These are phyloP conservation scores for Nitzschia palea DNA, from an alignment of 108 stramenopile species.

Conservation along the genomic window DNA sequence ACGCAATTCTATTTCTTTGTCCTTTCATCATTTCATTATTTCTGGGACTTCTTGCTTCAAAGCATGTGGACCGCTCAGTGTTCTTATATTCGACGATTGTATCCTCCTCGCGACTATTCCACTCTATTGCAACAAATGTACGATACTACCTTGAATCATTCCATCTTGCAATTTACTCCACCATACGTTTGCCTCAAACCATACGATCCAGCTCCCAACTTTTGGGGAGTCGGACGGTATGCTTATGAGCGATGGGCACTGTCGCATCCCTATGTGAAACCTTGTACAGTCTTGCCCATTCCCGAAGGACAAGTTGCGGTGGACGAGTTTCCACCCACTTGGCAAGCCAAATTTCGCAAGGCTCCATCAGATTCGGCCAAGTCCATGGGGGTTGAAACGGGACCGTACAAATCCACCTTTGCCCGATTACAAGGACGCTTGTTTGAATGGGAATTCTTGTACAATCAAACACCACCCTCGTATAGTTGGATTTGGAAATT, in stretches of 20 bases:
- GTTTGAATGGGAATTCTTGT: conserved; percentile 28
- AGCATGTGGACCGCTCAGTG: conserved; percentile 32
- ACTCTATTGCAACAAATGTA: conserved; percentile 18
- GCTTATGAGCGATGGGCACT: conserved; percentile 24
- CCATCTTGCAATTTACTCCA: background rate
- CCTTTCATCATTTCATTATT: background rate
- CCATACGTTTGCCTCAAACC: conserved; percentile 14
- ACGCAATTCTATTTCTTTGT: conserved; percentile 4
- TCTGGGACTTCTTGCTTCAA: too few relatives aligned
- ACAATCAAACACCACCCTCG: too few relatives aligned
- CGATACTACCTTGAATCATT: conserved; percentile 21
- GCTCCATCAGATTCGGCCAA: conserved; percentile 14
- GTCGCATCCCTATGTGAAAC: conserved; percentile 27
- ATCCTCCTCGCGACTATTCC: conserved; percentile 11
- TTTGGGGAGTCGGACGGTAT: conserved; percentile 23
- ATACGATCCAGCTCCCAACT: background rate
- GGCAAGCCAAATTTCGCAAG: background rate
- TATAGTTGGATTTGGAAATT: conserved; percentile 21
- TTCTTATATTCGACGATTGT: conserved; percentile 22
- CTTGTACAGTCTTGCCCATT: conserved; percentile 10
- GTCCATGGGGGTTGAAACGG: background rate
- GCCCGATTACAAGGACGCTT: conserved; percentile 12
- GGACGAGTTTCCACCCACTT: background rate
- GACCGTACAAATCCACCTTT: conserved; percentile 16
- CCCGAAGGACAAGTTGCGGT: background rate